These are phyloP conservation scores for Graphilbum ipis-grandicollis DNA, from an alignment of 2,329 filamentous ascomycete genomes.

Conservation along the genomic window DNA sequence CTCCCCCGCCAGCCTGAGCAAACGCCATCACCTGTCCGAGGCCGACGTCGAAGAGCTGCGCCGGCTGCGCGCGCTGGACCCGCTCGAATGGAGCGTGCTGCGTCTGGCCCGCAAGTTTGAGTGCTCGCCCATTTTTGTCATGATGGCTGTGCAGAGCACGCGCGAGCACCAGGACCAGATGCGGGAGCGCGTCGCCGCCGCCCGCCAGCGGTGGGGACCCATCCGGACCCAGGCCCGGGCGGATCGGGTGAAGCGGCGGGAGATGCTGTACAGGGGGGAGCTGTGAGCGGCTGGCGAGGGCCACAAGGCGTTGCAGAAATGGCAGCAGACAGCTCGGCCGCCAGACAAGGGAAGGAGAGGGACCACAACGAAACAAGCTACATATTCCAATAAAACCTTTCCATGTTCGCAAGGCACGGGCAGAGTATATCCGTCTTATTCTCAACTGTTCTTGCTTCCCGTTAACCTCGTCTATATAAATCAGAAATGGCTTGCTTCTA, in stretches of 20 bases:
- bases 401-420: no score
- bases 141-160: conserved; percentile 35
- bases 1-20: background rate
- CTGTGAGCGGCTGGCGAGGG: conserved; percentile 5
- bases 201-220: conserved; percentile 39
- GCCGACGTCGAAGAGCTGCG: conserved; percentile 44
- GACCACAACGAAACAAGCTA: no score
- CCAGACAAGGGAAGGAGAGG: no score
- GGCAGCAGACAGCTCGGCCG: background rate
- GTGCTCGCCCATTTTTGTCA: conserved; percentile 38
- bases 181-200: conserved; percentile 26
- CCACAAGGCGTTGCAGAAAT: no score
- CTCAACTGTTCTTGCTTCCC: no score
- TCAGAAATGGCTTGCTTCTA: no score
- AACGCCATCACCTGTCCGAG: conserved; percentile 31
- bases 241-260: conserved; percentile 34
- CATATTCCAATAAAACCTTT: no score
- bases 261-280: conserved; percentile 33
- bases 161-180: conserved; percentile 28
- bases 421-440: no score
- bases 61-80: conserved; percentile 32
- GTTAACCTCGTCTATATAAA: no score
- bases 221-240: conserved; percentile 34
- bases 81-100: conserved; percentile 34
- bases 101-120: conserved; percentile 35